phyloP scores from a whole-genome alignment of 2,329 filamentous ascomycete genomes.

The Neonectria punicea region DNA sequence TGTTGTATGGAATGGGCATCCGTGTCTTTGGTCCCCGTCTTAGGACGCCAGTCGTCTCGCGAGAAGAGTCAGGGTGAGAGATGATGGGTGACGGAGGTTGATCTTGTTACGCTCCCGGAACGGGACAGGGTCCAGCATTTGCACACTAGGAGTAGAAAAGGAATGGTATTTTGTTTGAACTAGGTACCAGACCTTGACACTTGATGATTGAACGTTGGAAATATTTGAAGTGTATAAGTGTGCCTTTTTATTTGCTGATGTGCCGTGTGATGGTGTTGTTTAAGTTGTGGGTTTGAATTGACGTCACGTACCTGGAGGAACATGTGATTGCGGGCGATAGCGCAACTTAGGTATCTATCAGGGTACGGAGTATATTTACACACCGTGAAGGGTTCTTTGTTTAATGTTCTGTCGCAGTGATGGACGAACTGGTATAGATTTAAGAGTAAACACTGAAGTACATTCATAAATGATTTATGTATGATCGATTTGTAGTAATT shows the following conservation, averaged over 20 bases:
- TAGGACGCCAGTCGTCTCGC: slow-evolving; percentile 43
- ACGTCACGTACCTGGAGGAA: slow-evolving; percentile 16
- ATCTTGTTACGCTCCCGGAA: slow-evolving; percentile 45
- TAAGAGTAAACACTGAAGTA: too few species aligned
- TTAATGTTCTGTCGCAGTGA: background rate
- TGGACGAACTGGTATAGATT: background rate
- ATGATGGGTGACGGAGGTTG: slow-evolving; percentile 42
- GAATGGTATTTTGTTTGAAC: slow-evolving; percentile 49
- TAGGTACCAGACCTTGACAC: slow-evolving; percentile 30
- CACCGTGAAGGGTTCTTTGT: too few species aligned
- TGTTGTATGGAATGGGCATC: slow-evolving; percentile 15
- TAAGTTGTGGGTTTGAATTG: background rate
- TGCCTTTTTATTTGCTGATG: background rate
- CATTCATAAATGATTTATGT: background rate
- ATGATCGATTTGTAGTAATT: too few species aligned
- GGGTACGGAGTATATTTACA: background rate
- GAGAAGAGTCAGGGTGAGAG: slow-evolving; percentile 36
- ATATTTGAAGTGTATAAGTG: background rate
- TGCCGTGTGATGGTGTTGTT: background rate
- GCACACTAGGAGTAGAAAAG: slow-evolving; percentile 52
- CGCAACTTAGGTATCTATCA: background rate
- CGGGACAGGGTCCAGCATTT: slow-evolving; percentile 49
- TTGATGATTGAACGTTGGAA: slow-evolving; percentile 27
- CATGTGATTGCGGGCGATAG: background rate
- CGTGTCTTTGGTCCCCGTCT: slow-evolving; percentile 20